A percentile compares a stretch with the other conserved stretches of the same genome.
Evolutionary conservation across 768 basidiomycete species (phyloP).

Genomic region (Panellus pusillus): DNA sequence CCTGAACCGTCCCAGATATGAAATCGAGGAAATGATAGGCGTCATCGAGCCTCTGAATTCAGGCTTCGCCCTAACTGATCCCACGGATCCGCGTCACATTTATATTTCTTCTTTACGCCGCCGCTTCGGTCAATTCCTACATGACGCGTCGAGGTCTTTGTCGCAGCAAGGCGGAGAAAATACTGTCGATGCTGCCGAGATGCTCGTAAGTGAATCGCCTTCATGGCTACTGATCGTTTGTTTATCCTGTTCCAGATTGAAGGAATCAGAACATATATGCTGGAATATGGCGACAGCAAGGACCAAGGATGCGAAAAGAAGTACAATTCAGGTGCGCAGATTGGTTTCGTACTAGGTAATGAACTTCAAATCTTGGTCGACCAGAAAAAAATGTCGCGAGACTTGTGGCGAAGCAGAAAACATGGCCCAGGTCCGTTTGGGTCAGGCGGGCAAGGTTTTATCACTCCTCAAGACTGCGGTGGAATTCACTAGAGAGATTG

Average conservation of each 20-base stretch:
- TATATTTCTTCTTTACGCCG: conserved; percentile 56
- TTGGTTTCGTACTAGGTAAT: conserved; percentile 22
- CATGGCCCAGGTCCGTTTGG: conserved; percentile 74
- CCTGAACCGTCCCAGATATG: conserved; percentile 2
- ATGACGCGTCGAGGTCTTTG: conserved; percentile 65
- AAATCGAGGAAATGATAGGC: conserved; percentile 32
- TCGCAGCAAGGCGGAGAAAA: conserved; percentile 77
- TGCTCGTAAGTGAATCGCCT: conserved; percentile 48
- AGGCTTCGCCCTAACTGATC: conserved; percentile 68
- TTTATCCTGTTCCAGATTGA: conserved; percentile 45
- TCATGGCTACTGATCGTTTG: background rate
- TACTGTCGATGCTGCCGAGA: conserved; percentile 77
- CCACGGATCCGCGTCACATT: conserved; percentile 61
- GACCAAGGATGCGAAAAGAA: conserved; percentile 34
- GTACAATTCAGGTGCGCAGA: conserved; percentile 10
- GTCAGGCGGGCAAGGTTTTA: conserved; percentile 69
- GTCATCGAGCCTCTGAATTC: conserved; percentile 59
- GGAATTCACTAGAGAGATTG: conserved; percentile 72
- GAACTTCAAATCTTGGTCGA: conserved; percentile 20
- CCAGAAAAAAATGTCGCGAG: conserved; percentile 67
- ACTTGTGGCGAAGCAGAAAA: conserved; percentile 68
- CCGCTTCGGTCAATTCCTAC: conserved; percentile 70
- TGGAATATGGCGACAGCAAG: conserved; percentile 73
- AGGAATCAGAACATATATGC: conserved; percentile 68
- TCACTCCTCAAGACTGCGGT: conserved; percentile 64